These are phyloP conservation scores for Pseudopyrenochaeta lycopersici DNA, from an alignment of 2,329 filamentous ascomycete species.

Conservation along the genomic window DNA sequence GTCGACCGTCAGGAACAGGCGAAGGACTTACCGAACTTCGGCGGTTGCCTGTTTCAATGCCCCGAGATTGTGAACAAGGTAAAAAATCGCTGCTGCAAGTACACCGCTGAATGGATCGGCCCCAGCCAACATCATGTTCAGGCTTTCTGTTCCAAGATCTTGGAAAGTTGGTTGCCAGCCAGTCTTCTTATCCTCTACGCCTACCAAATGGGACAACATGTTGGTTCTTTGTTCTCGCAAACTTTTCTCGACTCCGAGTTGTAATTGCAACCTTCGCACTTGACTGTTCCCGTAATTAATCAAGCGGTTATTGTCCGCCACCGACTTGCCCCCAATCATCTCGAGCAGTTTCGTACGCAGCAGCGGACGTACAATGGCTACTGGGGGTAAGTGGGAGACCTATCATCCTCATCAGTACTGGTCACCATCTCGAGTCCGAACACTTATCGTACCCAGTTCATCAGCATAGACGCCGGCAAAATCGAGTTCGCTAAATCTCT, in stretches of 20 bases:
- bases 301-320: slow-evolving; percentile 32
- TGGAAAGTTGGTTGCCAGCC: slow-evolving; percentile 44
- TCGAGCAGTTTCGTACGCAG: slow-evolving; percentile 29
- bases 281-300: slow-evolving; percentile 29
- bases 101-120: slow-evolving; percentile 50
- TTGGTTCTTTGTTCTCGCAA: slow-evolving; percentile 39
- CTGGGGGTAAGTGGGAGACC: slow-evolving; percentile 27
- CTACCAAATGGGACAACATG: slow-evolving; percentile 53
- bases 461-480: slow-evolving; percentile 26
- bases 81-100: slow-evolving; percentile 46
- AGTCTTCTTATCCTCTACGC: slow-evolving; percentile 53
- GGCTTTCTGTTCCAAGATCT: slow-evolving; percentile 55
- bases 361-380: slow-evolving; percentile 26
- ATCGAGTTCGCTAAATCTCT: slow-evolving; percentile 33
- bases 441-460: slow-evolving; percentile 29
- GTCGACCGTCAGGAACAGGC: neutral
- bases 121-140: slow-evolving; percentile 56
- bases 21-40: slow-evolving; percentile 31
- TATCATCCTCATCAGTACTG: slow-evolving; percentile 1
- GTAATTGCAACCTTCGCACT: slow-evolving; percentile 8
- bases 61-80: slow-evolving; percentile 47
- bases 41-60: slow-evolving; percentile 27
- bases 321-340: slow-evolving; percentile 26
- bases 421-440: too few species aligned
- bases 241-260: slow-evolving; percentile 13